phyloP scores from a whole-genome alignment of 768 basidiomycete species.

The Mycena metata region DNA sequence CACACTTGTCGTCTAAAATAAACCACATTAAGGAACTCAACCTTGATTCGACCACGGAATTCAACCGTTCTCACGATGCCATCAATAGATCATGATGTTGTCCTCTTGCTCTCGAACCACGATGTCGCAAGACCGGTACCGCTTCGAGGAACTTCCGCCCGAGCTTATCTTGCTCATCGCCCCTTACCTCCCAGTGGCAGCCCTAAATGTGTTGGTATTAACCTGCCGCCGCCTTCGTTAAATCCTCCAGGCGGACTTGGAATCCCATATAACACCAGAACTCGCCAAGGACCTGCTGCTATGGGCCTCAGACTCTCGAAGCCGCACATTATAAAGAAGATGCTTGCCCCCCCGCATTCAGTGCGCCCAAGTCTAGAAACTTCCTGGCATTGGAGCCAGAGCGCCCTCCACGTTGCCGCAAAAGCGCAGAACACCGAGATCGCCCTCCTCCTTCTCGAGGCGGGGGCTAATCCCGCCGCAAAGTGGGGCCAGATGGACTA shows the following conservation, averaged over 20 bases:
- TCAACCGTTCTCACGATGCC: too few relatives aligned
- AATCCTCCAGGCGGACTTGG: background rate
- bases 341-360: background rate
- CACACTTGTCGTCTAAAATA: constrained; percentile 3
- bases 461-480: too few relatives aligned
- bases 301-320: background rate
- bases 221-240: background rate
- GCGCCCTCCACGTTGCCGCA: constrained; percentile 37
- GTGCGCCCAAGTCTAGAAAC: background rate
- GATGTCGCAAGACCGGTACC: background rate
- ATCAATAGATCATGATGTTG: too few relatives aligned
- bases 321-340: background rate
- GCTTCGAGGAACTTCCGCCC: background rate
- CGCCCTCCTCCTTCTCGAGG: too few relatives aligned
- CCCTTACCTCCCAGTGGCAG: background rate
- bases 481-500: too few relatives aligned
- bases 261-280: background rate
- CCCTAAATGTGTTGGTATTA: too few relatives aligned
- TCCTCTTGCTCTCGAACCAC: too few relatives aligned
- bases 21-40: too few relatives aligned
- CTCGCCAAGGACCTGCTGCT: background rate
- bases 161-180: background rate
- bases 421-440: constrained; percentile 49
- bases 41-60: too few relatives aligned
- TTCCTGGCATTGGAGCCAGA: background rate